Conservation (phyloP, 495 filamentous ascomycete genomes). For the Cryomyces minteri region DNA sequence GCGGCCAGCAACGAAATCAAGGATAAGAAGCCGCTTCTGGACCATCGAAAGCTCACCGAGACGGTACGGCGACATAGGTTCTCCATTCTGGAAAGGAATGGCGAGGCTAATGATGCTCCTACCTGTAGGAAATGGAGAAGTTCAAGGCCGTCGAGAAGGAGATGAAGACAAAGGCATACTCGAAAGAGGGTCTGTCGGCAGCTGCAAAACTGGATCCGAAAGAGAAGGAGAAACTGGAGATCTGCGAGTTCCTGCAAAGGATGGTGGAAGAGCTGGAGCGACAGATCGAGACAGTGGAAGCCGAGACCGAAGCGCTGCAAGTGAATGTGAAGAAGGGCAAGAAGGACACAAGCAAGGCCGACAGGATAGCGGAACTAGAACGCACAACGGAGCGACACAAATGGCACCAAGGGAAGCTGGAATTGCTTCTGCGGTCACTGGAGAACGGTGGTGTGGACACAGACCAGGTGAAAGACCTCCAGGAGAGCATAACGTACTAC, state of each 20-base stretch:
- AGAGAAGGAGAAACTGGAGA: slow-evolving; percentile 79
- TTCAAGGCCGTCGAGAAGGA: slow-evolving; percentile 99
- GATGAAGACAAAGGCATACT: slow-evolving; percentile 99
- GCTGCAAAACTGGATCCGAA: slow-evolving; percentile 86
- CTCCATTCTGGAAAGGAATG: slow-evolving; percentile 1
- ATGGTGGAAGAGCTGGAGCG: slow-evolving; percentile 90
- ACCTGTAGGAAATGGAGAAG: slow-evolving; percentile 84
- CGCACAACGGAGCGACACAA: slow-evolving; percentile 79
- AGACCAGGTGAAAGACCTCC: slow-evolving; percentile 65
- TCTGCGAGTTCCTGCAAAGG: slow-evolving; percentile 60
- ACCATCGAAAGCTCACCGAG: slow-evolving; percentile 89
- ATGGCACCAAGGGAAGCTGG: slow-evolving; percentile 85
- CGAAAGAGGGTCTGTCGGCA: slow-evolving; percentile 85
- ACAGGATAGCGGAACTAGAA: slow-evolving; percentile 74
- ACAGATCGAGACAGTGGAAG: slow-evolving; percentile 83
- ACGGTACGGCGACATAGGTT: slow-evolving; percentile 39
- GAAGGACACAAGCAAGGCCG: slow-evolving; percentile 61
- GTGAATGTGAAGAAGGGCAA: slow-evolving; percentile 89
- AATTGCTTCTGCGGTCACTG: slow-evolving; percentile 72
- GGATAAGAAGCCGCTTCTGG: slow-evolving; percentile 86
- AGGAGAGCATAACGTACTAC: slow-evolving; percentile 89
- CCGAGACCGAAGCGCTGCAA: slow-evolving; percentile 72
- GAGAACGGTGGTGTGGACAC: slow-evolving; percentile 84
- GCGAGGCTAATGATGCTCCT: neutral
- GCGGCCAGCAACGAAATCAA: slow-evolving; percentile 94